Evolutionary conservation across 2,329 filamentous ascomycete species (phyloP), one percentile per base, ranked within the genome.

Genomic region (Rugonectria rugulosa): DNA sequence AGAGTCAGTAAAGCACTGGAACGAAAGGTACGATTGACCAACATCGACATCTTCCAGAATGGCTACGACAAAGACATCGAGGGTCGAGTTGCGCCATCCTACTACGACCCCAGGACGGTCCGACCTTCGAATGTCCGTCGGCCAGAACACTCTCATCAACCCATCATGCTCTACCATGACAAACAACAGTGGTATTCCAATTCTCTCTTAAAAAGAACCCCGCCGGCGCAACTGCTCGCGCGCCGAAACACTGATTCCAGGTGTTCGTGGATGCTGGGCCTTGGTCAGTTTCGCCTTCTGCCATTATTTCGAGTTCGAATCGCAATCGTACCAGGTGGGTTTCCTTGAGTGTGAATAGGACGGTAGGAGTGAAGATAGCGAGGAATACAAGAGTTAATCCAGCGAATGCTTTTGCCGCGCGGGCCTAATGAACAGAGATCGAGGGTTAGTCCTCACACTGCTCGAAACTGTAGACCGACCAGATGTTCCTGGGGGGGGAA

Each of bases 141-240:
- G 96, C 95, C 95, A 99, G 80, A 99, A 98, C 79, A 99, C 88
- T 81, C 95, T 92, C 88, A 98, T 92, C 80, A 98, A 82, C 70
- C 91, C 93, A 91, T 95, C 85, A 81, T 87, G 81, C 78, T 85
- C 84, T 79, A 84, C 79, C 85, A 88, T 88, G 81, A 81, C 83
- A 77, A 71, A 70, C 66, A 65, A 66, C 65, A 59, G 60, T 68
- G 64, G 65, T 50, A 45, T 49, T 50, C 47, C 43, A 50, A 53
- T 53, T 70, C 65, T 66, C 24, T 27, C 60, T 83, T 85, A 98
- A 76, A 99, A 98, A 57, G 95, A 99, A 66, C 95, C 95, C 75
- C 95, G 87, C 68, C 95, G 89, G 76, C 92, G 88, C 67, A 99
- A 80, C 79, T 99, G 94, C 80, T 99, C 96, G 70, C 94, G 87